A percentile compares a stretch with the other conserved stretches of the same genome.
Conservation (phyloP, 805 yeast genomes). For the Hermanozyma aechmeae region DNA sequence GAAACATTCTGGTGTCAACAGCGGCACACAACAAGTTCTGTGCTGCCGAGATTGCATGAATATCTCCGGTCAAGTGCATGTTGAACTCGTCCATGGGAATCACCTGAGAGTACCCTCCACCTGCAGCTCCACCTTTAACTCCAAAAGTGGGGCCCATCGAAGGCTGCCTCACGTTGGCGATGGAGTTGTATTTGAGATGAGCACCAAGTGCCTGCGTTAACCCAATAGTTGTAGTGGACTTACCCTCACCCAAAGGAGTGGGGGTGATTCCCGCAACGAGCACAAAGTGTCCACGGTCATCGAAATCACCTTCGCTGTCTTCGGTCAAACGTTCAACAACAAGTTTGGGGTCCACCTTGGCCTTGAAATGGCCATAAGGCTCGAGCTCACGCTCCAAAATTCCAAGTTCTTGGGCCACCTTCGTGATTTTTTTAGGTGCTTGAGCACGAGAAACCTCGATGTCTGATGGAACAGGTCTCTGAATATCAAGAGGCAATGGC, state of each 20-base stretch:
- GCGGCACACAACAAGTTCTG: conserved; percentile 94
- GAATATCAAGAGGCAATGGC: conserved; percentile 45
- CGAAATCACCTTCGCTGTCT: conserved; percentile 54
- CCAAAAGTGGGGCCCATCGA: conserved; percentile 99
- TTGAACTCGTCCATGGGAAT: conserved; percentile 99
- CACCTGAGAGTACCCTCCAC: conserved; percentile 97
- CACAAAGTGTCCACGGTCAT: conserved; percentile 74
- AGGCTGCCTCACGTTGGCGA: conserved; percentile 96
- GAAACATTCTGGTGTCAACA: conserved; percentile 94
- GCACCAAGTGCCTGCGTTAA: conserved; percentile 96
- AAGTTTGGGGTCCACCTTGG: conserved; percentile 56
- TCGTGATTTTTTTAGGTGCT: conserved; percentile 71
- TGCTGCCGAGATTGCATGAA: conserved; percentile 92
- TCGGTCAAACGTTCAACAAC: conserved; percentile 40
- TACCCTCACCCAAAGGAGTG: conserved; percentile 97
- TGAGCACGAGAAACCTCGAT: conserved; percentile 84
- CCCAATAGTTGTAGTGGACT: conserved; percentile 93
- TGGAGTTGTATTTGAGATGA: conserved; percentile 68
- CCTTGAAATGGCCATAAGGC: conserved; percentile 82
- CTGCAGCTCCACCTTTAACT: conserved; percentile 99
- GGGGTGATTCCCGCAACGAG: conserved; percentile 97
- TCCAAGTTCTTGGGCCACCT: conserved; percentile 77
- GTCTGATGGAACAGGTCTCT: conserved; percentile 79
- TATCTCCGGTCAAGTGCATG: conserved; percentile 95
- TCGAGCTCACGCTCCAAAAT: conserved; percentile 71